These are phyloP conservation scores for Phytophthora pinifolia DNA, from an alignment of 352 stramenopile genomes.

Conservation along the genomic window DNA sequence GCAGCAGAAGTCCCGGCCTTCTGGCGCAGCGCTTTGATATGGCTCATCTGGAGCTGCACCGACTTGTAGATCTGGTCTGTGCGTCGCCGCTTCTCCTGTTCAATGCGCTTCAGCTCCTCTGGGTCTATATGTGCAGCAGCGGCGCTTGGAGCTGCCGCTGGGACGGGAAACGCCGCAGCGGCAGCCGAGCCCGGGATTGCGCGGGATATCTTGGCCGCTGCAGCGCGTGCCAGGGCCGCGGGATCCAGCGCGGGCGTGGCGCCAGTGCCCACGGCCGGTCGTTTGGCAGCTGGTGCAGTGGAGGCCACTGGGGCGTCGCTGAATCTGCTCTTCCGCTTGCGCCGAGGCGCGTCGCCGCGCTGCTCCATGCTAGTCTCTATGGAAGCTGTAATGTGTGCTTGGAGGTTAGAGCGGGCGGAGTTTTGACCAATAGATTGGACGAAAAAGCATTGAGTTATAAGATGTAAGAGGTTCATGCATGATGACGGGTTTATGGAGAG, in stretches of 20 bases:
- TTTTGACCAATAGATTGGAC: not conserved
- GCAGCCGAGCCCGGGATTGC: constrained; percentile 41
- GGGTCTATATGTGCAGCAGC: constrained; percentile 15
- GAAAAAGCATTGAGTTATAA: not conserved
- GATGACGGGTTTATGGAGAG: constrained; percentile 1
- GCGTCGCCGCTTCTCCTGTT: constrained; percentile 59
- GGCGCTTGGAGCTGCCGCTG: not conserved
- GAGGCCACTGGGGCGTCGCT: constrained; percentile 51
- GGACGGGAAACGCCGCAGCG: not conserved
- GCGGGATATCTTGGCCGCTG: constrained; percentile 73
- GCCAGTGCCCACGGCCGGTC: constrained; percentile 3
- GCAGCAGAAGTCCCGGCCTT: constrained; percentile 38
- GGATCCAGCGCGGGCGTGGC: constrained; percentile 34
- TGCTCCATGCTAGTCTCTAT: constrained; percentile 28
- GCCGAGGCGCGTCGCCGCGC: constrained; percentile 35
- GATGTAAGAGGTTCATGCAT: constrained; percentile 2
- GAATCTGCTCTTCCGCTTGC: constrained; percentile 86
- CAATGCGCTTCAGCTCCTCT: constrained; percentile 39
- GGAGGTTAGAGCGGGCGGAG: too few species aligned
- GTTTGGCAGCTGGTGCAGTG: constrained; percentile 21
- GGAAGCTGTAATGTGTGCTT: too few species aligned
- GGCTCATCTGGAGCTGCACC: constrained; percentile 82
- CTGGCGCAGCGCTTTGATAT: constrained; percentile 65
- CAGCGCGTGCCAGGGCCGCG: constrained; percentile 62
- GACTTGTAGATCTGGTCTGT: constrained; percentile 83